Evolutionary conservation across 257 asterid species (phyloP), one percentile per base, ranked within the genome.

Genomic region (Penstemon eatonii): DNA sequence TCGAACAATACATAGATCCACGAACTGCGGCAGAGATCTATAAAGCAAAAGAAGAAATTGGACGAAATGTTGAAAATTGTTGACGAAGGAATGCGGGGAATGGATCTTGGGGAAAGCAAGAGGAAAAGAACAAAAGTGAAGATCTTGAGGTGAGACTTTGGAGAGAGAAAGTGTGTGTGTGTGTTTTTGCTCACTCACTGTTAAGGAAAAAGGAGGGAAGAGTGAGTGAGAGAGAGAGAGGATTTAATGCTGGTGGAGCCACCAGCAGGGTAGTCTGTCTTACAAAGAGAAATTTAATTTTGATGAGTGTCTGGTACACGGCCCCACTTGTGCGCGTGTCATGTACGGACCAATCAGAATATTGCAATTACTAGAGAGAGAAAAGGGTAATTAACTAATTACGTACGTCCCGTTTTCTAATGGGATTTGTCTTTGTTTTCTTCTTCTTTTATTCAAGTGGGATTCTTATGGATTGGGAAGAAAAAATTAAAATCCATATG

Each of bases 1-100:
- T 62, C 54, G 41, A 51, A 38, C 79, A 74, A 73, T 69, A 65
- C 59, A 60, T 36, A 82, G 86, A 84, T 79, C 90, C 90, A 70
- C 0, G 57, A 79, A 73, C 58, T 79, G 73, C 79, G 81, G 84
- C 73, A 49, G 63, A 67, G 76, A 73, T 81, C 81, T 60, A 49
- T 6, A 25, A 25, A 25, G 33, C 33, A 25, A 25, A 25, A 25
- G 3, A 25, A 25, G 33, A 25, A 25, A 25, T 25, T 25, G 33
- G 33, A 45, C 64, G 47, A 8, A 56, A 12, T 44, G 18, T 63
- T 52, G 5, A 38, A 39, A 11, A 55, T 59, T 53, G 56, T 38
- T 61, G 49, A 47, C n/a, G 38, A 56, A 41, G 65, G 62, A 49
- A 54, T n/a, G 53, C 54, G 55, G 58, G 18, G 25, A 46, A 19